Conservation (phyloP, 805 yeast species). For the Danielia reshetovae region DNA sequence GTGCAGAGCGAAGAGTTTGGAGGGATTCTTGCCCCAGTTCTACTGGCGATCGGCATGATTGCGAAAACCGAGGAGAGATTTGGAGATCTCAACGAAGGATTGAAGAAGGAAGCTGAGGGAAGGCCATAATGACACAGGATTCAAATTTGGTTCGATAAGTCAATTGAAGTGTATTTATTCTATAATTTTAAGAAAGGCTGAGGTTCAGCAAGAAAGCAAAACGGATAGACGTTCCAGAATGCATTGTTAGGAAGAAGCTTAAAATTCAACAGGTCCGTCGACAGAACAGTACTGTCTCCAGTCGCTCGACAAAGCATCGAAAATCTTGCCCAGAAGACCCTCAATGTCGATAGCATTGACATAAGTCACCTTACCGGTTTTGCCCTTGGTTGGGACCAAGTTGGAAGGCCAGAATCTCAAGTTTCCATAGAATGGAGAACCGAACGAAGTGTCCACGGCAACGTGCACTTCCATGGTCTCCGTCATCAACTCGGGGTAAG, state of each 20-base stretch:
- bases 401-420: constrained; percentile 36
- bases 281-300: constrained; percentile 34
- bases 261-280: background rate
- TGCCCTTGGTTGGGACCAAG: constrained; percentile 31
- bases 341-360: constrained; percentile 29
- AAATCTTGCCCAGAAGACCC: constrained; percentile 25
- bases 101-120: constrained; percentile 1
- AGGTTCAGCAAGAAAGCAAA: no score
- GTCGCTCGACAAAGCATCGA: constrained; percentile 30
- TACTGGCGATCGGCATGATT: background rate
- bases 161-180: no score
- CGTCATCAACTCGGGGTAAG: constrained; percentile 31
- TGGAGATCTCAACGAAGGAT: background rate
- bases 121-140: no score
- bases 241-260: no score
- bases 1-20: constrained; percentile 1
- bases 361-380: constrained; percentile 34
- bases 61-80: background rate
- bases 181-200: no score
- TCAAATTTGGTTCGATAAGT: no score
- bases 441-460: constrained; percentile 37
- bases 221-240: no score
- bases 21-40: background rate
- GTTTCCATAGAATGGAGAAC: constrained; percentile 41
- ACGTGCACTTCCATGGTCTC: constrained; percentile 26